Percentiles rank a stretch among this genome's conserved stretches.
phyloP scores from a whole-genome alignment of 164 flowering plant species.

The Stephania japonica region DNA sequence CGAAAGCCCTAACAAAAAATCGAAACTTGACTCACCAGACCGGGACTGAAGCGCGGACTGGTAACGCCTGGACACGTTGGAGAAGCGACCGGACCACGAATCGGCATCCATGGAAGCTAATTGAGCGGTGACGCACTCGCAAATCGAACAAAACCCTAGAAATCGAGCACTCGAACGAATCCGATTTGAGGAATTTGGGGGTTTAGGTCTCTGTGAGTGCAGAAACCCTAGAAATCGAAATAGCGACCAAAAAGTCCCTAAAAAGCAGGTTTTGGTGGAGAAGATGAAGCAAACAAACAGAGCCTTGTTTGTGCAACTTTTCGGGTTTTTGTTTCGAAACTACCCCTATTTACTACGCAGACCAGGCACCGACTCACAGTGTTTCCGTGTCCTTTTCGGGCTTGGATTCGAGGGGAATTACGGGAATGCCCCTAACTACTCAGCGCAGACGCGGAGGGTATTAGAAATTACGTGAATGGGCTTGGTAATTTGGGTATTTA shows the following conservation, averaged over 20 bases:
- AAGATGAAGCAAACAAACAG: background rate
- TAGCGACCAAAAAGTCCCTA: background rate
- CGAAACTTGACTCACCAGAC: conserved; percentile 35
- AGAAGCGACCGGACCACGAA: conserved; percentile 60
- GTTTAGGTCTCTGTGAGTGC: background rate
- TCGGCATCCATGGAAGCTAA: conserved; percentile 44
- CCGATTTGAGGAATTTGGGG: background rate
- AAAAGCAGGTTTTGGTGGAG: background rate
- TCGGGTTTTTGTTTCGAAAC: background rate
- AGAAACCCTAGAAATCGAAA: conserved; percentile 13
- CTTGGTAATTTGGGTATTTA: background rate
- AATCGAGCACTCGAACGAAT: background rate
- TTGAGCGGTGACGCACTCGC: background rate
- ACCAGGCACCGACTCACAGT: conserved; percentile 2
- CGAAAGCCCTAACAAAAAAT: background rate
- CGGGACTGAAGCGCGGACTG: conserved; percentile 57
- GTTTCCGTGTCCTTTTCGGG: background rate
- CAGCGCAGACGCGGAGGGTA: background rate
- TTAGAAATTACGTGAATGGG: background rate
- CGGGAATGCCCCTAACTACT: background rate
- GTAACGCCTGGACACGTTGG: conserved; percentile 50
- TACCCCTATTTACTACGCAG: background rate
- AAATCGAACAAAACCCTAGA: background rate
- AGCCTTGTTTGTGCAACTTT: background rate
- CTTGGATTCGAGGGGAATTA: background rate